Percentiles rank a stretch among this genome's conserved stretches.
Evolutionary conservation across 2,329 filamentous ascomycete species (phyloP).

Genomic region (Cercospora janseana): DNA sequence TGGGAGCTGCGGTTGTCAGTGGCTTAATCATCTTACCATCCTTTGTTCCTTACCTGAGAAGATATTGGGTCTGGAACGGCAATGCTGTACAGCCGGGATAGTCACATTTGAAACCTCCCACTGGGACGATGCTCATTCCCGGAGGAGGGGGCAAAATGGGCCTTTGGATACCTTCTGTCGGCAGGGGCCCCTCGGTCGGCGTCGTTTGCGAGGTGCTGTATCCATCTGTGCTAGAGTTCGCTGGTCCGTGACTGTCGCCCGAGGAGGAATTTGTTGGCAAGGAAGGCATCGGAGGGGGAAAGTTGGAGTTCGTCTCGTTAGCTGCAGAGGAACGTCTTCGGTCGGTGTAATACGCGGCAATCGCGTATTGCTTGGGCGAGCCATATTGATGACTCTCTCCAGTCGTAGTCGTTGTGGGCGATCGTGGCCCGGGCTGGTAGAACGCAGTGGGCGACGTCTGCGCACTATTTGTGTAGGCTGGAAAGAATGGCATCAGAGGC

Average conservation of each 20-base stretch:
- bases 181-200: conserved; percentile 36
- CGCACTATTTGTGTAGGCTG: conserved; percentile 25
- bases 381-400: conserved; percentile 29
- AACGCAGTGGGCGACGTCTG: conserved; percentile 32
- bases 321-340: conserved; percentile 26
- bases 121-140: conserved; percentile 36
- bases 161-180: conserved; percentile 31
- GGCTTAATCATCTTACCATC: too few relatives aligned
- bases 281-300: conserved; percentile 24
- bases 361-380: conserved; percentile 27
- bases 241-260: conserved; percentile 34
- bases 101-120: conserved; percentile 58
- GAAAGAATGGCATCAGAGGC: conserved; percentile 29
- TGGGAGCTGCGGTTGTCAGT: too few relatives aligned
- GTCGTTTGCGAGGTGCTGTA: conserved; percentile 40
- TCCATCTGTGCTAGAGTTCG: conserved; percentile 34
- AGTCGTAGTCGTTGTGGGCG: conserved; percentile 31
- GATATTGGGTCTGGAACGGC: conserved; percentile 73
- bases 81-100: conserved; percentile 65
- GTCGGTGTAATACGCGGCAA: conserved; percentile 27
- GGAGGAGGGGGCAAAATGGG: conserved; percentile 35
- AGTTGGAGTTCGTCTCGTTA: conserved; percentile 17
- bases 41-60: conserved; percentile 63
- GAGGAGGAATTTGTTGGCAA: conserved; percentile 34
- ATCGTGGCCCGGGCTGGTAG: conserved; percentile 22